Evolutionary conservation across 352 stramenopile species (phyloP).

Genomic region (Phytophthora hybrid): DNA sequence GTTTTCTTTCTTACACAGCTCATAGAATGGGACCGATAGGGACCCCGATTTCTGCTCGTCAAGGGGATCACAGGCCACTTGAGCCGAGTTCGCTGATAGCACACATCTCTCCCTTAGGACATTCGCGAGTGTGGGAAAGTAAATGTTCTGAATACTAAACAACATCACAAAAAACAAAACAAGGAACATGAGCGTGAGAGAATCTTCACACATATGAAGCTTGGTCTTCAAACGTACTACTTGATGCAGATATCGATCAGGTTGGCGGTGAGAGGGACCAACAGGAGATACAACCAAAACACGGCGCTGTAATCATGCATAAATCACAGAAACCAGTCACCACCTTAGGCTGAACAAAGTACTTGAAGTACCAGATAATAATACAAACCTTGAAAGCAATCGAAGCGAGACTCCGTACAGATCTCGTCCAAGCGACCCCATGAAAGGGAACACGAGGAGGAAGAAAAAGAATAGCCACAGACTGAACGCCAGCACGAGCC

Average conservation of each 20-base stretch:
- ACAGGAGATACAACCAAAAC: not conserved
- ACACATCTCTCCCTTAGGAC: constrained; percentile 71
- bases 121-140: constrained; percentile 75
- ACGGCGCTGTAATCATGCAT: not conserved
- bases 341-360: constrained; percentile 18
- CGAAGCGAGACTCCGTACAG: constrained; percentile 61
- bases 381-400: constrained; percentile 58
- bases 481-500: constrained; percentile 62
- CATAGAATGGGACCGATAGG: constrained; percentile 29
- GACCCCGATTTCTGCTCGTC: constrained; percentile 17
- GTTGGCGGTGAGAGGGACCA: constrained; percentile 52
- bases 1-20: constrained; percentile 49
- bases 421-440: constrained; percentile 60
- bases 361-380: not conserved
- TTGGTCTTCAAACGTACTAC: constrained; percentile 55
- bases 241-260: constrained; percentile 64
- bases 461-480: constrained; percentile 73
- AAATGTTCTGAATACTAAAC: constrained; percentile 59
- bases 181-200: not conserved
- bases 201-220: constrained; percentile 30
- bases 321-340: not conserved
- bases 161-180: not conserved
- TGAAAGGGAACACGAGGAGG: constrained; percentile 63
- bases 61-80: constrained; percentile 49
- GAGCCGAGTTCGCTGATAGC: constrained; percentile 48